Conservation (phyloP, 1,284 basidiomycete genomes). For the Cryptococcus sp. region DNA sequence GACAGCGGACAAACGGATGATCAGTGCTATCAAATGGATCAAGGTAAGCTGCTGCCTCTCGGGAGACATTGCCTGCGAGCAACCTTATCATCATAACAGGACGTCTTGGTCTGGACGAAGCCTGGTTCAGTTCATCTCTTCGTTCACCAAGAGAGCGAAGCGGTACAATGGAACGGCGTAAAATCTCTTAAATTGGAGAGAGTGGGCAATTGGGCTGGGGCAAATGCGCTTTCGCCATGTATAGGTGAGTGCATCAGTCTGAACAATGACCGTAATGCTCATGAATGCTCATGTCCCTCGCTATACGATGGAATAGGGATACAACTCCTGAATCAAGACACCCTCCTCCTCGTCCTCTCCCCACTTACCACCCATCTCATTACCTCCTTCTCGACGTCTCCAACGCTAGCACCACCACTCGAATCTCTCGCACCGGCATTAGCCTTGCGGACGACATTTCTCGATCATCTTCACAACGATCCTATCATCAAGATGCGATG, state of each 20-base stretch:
- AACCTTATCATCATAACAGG: slow-evolving; percentile 10
- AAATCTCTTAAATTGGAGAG: slow-evolving; percentile 23
- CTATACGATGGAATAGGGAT: slow-evolving; percentile 26
- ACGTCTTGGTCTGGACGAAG: slow-evolving; percentile 41
- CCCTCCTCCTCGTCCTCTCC: slow-evolving; percentile 33
- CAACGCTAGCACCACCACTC: slow-evolving; percentile 21
- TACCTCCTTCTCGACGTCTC: slow-evolving; percentile 22
- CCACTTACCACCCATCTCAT: slow-evolving; percentile 43
- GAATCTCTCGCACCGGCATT: slow-evolving; percentile 31
- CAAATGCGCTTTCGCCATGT: slow-evolving; percentile 34
- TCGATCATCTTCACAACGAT: slow-evolving; percentile 26
- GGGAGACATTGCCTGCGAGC: too few species aligned
- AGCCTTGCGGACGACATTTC: slow-evolving; percentile 35
- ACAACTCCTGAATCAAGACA: slow-evolving; percentile 18
- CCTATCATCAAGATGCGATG: slow-evolving; percentile 12
- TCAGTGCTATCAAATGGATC: slow-evolving; percentile 40
- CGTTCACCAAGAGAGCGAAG: slow-evolving; percentile 1
- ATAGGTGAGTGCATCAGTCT: slow-evolving; percentile 30
- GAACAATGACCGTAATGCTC: too few species aligned
- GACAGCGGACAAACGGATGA: slow-evolving; percentile 24
- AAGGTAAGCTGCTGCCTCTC: slow-evolving; percentile 19
- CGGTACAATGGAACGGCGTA: slow-evolving; percentile 20
- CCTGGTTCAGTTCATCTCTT: slow-evolving; percentile 38
- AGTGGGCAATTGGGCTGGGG: slow-evolving; percentile 48
- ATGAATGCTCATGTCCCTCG: background rate